phyloP scores from a whole-genome alignment of 768 basidiomycete genomes.

The Fibroporia radiculosa region DNA sequence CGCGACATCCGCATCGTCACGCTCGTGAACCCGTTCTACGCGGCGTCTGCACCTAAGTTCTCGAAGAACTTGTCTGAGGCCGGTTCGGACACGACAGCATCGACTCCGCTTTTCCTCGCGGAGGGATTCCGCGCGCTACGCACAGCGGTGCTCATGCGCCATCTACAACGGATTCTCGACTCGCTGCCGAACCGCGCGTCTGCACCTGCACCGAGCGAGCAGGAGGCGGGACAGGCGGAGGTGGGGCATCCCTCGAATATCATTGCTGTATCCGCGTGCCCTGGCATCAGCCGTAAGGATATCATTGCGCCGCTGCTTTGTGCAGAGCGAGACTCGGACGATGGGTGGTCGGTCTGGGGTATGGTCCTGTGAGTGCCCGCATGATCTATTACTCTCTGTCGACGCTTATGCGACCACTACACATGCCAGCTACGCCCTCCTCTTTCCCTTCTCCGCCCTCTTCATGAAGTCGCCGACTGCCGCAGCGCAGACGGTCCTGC shows the following conservation, averaged over 20 bases:
- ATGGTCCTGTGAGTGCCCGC: slow-evolving; percentile 39
- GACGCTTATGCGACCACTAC: neutral
- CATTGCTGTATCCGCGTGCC: slow-evolving; percentile 63
- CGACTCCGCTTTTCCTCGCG: slow-evolving; percentile 30
- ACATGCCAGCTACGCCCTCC: slow-evolving; percentile 51
- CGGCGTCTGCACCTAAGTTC: slow-evolving; percentile 56
- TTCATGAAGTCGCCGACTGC: slow-evolving; percentile 60
- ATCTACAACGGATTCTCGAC: slow-evolving; percentile 80
- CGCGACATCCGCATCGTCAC: slow-evolving; percentile 87
- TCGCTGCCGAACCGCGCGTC: slow-evolving; percentile 63
- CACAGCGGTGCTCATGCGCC: slow-evolving; percentile 56
- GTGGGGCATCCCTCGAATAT: slow-evolving; percentile 59
- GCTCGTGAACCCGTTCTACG: slow-evolving; percentile 84
- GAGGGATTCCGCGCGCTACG: slow-evolving; percentile 65
- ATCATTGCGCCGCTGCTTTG: slow-evolving; percentile 52
- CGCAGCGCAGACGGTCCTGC: slow-evolving; percentile 71
- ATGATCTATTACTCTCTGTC: neutral
- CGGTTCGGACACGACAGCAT: slow-evolving; percentile 12
- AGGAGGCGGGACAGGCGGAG: slow-evolving; percentile 19
- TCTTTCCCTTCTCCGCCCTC: slow-evolving; percentile 61
- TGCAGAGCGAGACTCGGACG: slow-evolving; percentile 33
- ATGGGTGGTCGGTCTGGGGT: slow-evolving; percentile 34
- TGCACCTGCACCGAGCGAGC: slow-evolving; percentile 27
- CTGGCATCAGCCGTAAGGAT: slow-evolving; percentile 68
- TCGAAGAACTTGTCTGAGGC: slow-evolving; percentile 21